Evolutionary conservation across 169 alveolate genomes (phyloP).

Genomic region (Plasmodium falciparum): DNA sequence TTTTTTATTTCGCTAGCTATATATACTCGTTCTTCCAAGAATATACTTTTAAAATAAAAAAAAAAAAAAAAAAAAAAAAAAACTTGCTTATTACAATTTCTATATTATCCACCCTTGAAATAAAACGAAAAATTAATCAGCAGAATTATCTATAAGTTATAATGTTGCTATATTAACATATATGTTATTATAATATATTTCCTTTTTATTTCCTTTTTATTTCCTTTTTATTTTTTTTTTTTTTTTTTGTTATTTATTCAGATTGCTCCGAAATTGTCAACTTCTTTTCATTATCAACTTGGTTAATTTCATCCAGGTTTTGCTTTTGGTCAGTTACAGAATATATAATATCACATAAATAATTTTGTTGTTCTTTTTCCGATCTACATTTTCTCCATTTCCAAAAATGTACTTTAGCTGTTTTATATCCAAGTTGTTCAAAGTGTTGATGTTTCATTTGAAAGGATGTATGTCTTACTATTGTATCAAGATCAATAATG

Average conservation of each 20-base stretch:
- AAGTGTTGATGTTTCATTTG: slow-evolving; percentile 73
- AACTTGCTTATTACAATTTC: too few species aligned
- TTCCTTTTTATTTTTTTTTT: background rate
- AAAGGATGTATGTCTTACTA: slow-evolving; percentile 75
- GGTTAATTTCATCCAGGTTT: slow-evolving; percentile 14
- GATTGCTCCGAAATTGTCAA: slow-evolving; percentile 11
- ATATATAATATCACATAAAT: slow-evolving; percentile 68
- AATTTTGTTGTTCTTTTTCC: slow-evolving; percentile 76
- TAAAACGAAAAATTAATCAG: too few species aligned
- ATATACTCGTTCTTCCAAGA: too few species aligned
- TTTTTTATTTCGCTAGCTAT: too few species aligned
- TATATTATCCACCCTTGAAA: too few species aligned
- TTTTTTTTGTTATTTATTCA: background rate
- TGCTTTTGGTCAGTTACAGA: slow-evolving; percentile 53
- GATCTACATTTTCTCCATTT: slow-evolving; percentile 78
- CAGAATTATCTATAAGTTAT: too few species aligned
- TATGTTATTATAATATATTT: background rate
- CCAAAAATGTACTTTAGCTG: slow-evolving; percentile 75
- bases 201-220: background rate
- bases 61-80: too few species aligned
- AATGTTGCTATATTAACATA: too few species aligned
- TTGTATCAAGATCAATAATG: slow-evolving; percentile 72
- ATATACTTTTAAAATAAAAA: too few species aligned
- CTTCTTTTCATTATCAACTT: slow-evolving; percentile 15
- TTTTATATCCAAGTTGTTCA: slow-evolving; percentile 66